phyloP scores from a whole-genome alignment of 148 eudicot species.

The Rhododendron henanense region DNA sequence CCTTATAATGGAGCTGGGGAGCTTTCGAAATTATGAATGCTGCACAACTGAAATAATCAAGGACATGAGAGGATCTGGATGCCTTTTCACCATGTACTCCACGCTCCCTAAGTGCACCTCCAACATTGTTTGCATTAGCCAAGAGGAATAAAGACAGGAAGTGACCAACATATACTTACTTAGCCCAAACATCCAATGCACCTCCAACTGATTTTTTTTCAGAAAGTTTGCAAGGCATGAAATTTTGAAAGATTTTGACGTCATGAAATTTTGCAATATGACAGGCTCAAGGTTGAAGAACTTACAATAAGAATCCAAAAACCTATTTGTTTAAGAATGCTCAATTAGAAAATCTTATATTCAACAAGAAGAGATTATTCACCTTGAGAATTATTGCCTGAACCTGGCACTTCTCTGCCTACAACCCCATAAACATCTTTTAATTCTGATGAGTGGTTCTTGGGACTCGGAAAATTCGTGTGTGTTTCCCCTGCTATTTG shows the following conservation, averaged over 20 bases:
- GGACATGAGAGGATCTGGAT: not conserved
- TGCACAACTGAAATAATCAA: not conserved
- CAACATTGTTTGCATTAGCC: not conserved
- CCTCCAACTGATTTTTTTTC: not conserved
- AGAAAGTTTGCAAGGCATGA: not conserved
- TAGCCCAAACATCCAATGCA: not conserved
- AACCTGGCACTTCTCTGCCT: conserved; percentile 18
- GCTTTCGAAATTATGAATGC: not conserved
- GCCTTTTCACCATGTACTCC: not conserved
- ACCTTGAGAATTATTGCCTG: conserved; percentile 47
- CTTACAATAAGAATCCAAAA: not conserved
- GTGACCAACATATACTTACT: not conserved
- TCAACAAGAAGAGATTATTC: conserved; percentile 19
- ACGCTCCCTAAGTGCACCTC: not conserved
- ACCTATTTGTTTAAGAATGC: not conserved
- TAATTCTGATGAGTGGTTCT: conserved; percentile 30
- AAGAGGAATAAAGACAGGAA: not conserved
- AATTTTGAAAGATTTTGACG: not conserved
- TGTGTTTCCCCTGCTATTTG: conserved; percentile 26
- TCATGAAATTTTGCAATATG: not conserved
- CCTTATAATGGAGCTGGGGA: not conserved
- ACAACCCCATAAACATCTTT: conserved; percentile 25
- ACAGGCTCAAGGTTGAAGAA: not conserved
- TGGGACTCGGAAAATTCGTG: conserved; percentile 28
- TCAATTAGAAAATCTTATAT: not conserved